These are phyloP conservation scores for Avena atlantica DNA, from an alignment of 176 grass and related monocot genomes.

Conservation along the genomic window DNA sequence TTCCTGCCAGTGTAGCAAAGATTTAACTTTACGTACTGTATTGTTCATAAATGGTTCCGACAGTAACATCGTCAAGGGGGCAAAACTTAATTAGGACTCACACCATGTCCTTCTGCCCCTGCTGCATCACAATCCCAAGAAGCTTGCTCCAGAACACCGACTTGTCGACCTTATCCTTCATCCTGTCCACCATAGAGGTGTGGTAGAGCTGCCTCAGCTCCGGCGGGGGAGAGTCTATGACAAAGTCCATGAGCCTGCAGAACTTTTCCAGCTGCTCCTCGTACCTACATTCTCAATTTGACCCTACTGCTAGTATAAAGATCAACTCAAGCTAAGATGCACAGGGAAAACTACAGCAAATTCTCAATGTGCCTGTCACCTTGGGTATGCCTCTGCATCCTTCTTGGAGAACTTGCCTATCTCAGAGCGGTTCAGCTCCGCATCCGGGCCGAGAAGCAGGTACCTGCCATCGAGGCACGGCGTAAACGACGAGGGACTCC, in stretches of 20 bases:
- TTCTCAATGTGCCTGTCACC: slow-evolving; percentile 32
- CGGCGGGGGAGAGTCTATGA: slow-evolving; percentile 78
- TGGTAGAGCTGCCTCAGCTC: slow-evolving; percentile 62
- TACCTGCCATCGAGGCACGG: slow-evolving; percentile 84
- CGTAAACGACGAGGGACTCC: slow-evolving; percentile 85
- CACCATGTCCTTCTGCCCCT: slow-evolving; percentile 92
- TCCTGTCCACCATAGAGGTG: slow-evolving; percentile 58
- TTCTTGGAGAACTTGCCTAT: slow-evolving; percentile 93
- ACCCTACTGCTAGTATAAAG: neutral
- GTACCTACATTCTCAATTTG: slow-evolving; percentile 57
- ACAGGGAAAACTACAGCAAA: neutral
- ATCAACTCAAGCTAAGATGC: slow-evolving; percentile 3
- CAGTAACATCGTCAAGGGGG: neutral
- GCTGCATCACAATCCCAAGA: slow-evolving; percentile 60
- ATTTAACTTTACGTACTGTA: neutral
- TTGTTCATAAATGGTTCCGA: neutral
- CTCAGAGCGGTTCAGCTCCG: slow-evolving; percentile 74
- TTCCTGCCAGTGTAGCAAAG: slow-evolving; percentile 52
- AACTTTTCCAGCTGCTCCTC: slow-evolving; percentile 84
- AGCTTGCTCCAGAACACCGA: slow-evolving; percentile 80
- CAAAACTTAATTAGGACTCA: slow-evolving; percentile 55
- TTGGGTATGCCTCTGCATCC: slow-evolving; percentile 79
- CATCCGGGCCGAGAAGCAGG: slow-evolving; percentile 80
- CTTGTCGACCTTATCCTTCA: slow-evolving; percentile 83
- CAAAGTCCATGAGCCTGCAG: slow-evolving; percentile 93